Evolutionary conservation across 805 yeast genomes (phyloP).

Genomic region (Wickerhamomyces silvicola): DNA sequence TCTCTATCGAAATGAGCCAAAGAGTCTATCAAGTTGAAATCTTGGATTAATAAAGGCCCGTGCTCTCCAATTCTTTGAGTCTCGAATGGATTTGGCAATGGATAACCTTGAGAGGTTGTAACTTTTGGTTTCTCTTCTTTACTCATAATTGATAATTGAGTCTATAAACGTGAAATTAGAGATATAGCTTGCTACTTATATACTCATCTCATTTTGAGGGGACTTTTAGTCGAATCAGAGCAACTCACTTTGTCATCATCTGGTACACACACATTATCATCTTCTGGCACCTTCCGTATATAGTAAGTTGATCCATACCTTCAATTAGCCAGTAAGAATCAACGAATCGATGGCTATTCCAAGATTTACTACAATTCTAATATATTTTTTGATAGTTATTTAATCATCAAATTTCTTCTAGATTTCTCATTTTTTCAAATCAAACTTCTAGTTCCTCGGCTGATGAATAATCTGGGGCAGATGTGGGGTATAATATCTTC

Average conservation of each 20-base stretch:
- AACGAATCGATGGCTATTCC: no score
- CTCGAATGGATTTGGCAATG: slow-evolving; percentile 70
- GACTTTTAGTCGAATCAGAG: slow-evolving; percentile 10
- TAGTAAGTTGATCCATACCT: no score
- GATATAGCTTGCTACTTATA: background rate
- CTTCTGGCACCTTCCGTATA: no score
- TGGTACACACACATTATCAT: no score
- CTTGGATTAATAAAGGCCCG: slow-evolving; percentile 80
- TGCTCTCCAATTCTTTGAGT: slow-evolving; percentile 68
- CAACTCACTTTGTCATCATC: slow-evolving; percentile 12
- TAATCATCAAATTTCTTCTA: no score
- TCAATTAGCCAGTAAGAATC: no score
- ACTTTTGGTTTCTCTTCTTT: slow-evolving; percentile 37
- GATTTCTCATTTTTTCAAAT: no score
- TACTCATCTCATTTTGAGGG: background rate
- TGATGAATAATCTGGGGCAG: no score
- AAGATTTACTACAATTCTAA: no score
- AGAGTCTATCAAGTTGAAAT: slow-evolving; percentile 72
- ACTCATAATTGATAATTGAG: slow-evolving; percentile 4
- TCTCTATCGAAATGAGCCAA: slow-evolving; percentile 86
- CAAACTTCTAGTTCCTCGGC: no score
- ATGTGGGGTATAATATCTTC: no score
- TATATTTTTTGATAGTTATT: no score
- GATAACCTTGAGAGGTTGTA: slow-evolving; percentile 71
- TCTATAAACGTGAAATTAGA: background rate